phyloP scores from a whole-genome alignment of 176 grass and related monocot genomes.

The Poa pratensis region DNA sequence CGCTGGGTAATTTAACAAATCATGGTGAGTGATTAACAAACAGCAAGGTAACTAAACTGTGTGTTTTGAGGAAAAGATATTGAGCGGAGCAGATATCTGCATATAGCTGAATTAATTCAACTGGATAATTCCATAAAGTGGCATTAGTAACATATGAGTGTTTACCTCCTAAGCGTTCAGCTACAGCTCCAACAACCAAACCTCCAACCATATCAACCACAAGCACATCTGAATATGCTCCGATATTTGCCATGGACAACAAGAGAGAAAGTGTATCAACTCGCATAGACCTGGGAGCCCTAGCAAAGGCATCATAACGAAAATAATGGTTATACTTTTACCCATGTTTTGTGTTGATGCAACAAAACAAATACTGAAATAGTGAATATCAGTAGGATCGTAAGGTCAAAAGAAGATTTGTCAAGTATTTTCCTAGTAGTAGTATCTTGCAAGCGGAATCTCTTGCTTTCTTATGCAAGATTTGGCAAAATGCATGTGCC shows the following conservation, averaged over 20 bases:
- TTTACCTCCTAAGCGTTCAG: conserved; percentile 90
- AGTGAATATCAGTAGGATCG: conserved; percentile 10
- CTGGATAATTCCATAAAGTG: not conserved
- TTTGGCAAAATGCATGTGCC: no score
- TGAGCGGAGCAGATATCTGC: not conserved
- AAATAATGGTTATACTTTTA: conserved; percentile 23
- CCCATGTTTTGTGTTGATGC: not conserved
- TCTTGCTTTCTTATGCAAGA: no score
- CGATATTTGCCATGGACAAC: conserved; percentile 82
- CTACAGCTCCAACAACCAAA: conserved; percentile 76
- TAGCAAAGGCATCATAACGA: conserved; percentile 34
- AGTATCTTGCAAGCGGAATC: no score
- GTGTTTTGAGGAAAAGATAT: not conserved
- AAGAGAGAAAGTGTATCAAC: conserved; percentile 82
- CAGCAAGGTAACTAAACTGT: not conserved
- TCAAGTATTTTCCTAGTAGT: no score
- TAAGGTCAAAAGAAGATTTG: not conserved
- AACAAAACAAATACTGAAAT: conserved; percentile 15
- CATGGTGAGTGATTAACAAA: not conserved
- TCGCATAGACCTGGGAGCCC: conserved; percentile 75
- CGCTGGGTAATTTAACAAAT: not conserved
- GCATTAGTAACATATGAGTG: conserved; percentile 32
- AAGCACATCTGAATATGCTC: conserved; percentile 83
- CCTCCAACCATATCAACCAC: conserved; percentile 91
- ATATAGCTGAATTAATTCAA: not conserved